Conservation (phyloP, 2,329 filamentous ascomycete genomes). For the Colletotrichum sp. region DNA sequence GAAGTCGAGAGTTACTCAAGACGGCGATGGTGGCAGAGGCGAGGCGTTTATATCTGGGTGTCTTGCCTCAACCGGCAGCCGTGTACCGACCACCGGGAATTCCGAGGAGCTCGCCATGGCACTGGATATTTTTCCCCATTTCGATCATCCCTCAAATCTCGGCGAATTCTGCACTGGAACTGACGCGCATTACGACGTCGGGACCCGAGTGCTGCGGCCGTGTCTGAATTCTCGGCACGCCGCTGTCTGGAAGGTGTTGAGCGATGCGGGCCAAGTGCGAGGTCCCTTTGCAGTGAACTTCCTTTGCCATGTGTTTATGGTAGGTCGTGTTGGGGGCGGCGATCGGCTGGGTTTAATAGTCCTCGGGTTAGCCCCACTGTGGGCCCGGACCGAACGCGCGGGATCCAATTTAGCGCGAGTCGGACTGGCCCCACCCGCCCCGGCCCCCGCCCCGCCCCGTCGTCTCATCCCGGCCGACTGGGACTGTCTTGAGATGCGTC, state of each 20-base stretch:
- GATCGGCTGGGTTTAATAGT: not conserved
- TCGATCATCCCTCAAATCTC: not conserved
- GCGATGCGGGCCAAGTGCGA: not conserved
- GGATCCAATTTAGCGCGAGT: not conserved
- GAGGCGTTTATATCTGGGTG: not conserved
- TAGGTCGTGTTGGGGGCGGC: not conserved
- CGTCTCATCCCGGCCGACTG: not conserved
- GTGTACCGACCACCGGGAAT: not conserved
- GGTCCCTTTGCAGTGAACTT: not conserved
- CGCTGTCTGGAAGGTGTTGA: not conserved
- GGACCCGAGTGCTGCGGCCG: not conserved
- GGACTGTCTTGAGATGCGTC: not conserved
- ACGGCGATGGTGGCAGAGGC: not conserved
- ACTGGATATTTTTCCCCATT: not conserved
- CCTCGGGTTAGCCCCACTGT: conserved; percentile 5
- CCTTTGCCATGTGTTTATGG: not conserved
- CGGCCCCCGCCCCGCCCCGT: not conserved
- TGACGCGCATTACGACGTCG: not conserved
- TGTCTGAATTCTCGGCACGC: not conserved
- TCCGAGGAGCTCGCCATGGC: not conserved
- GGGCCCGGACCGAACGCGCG: not conserved
- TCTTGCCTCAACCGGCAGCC: not conserved
- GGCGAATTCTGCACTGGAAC: not conserved
- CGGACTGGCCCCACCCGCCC: not conserved
- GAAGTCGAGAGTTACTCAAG: not conserved